Percentiles rank a stretch among this genome's conserved stretches.
These are phyloP conservation scores for Backusella tarrabulga DNA, from an alignment of 192 early-diverging fungal genomes.

Conservation along the genomic window DNA sequence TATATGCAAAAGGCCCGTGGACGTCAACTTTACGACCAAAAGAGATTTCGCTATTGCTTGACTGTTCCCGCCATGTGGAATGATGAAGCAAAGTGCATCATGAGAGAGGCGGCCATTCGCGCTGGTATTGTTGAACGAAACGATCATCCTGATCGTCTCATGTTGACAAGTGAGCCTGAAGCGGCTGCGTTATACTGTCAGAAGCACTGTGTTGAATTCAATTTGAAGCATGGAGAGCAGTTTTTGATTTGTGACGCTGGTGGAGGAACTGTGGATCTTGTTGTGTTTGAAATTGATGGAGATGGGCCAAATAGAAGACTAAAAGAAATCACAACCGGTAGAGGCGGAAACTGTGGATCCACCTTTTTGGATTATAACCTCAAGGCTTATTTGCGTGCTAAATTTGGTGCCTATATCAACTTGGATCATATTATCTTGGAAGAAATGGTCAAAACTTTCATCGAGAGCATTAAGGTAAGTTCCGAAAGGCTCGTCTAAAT, in stretches of 20 bases:
- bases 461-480: slow-evolving; percentile 41
- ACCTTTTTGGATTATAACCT: slow-evolving; percentile 47
- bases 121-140: slow-evolving; percentile 39
- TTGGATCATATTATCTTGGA: slow-evolving; percentile 21
- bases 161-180: slow-evolving; percentile 38
- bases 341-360: slow-evolving; percentile 48
- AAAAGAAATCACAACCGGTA: slow-evolving; percentile 49
- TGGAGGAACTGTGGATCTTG: slow-evolving; percentile 55
- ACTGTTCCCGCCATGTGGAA: slow-evolving; percentile 52
- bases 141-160: slow-evolving; percentile 44
- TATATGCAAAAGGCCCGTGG: slow-evolving; percentile 38
- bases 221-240: slow-evolving; percentile 38
- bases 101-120: slow-evolving; percentile 46
- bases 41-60: slow-evolving; percentile 44
- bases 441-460: slow-evolving; percentile 40
- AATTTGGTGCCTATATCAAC: slow-evolving; percentile 32
- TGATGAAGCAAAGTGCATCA: slow-evolving; percentile 44
- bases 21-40: slow-evolving; percentile 29
- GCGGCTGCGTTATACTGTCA: slow-evolving; percentile 50
- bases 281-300: slow-evolving; percentile 37
- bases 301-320: slow-evolving; percentile 27
- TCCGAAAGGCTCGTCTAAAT: not conserved
- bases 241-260: slow-evolving; percentile 56
- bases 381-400: slow-evolving; percentile 37
- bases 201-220: slow-evolving; percentile 42